These are phyloP conservation scores for Pythium utonaiense DNA, from an alignment of 352 stramenopile species.

Conservation along the genomic window DNA sequence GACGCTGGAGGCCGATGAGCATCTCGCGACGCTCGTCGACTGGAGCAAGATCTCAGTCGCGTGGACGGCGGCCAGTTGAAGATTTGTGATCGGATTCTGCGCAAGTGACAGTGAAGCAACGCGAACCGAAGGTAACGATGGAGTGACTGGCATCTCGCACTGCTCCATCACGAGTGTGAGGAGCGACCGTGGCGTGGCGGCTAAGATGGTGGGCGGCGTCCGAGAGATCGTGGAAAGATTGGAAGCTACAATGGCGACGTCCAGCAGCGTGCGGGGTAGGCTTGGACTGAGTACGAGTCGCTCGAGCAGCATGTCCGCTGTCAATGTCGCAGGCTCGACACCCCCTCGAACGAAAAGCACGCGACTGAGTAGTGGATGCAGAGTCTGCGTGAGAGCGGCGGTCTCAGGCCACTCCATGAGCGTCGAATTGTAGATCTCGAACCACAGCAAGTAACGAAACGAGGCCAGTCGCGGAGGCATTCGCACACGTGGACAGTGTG, in stretches of 20 bases:
- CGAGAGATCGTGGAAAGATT: background rate
- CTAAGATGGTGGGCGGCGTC: background rate
- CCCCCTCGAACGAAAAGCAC: background rate
- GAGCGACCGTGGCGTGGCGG: background rate
- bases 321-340: background rate
- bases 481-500: slow-evolving; percentile 8
- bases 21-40: background rate
- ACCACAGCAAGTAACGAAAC: slow-evolving; percentile 13
- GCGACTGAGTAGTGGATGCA: slow-evolving; percentile 4
- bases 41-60: background rate
- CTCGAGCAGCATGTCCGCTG: background rate
- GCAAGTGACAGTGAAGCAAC: background rate
- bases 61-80: background rate
- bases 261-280: slow-evolving; percentile 4
- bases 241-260: slow-evolving; percentile 3
- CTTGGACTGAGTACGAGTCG: background rate
- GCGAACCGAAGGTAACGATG: background rate
- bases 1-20: background rate
- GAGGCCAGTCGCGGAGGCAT: slow-evolving; percentile 10
- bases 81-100: background rate
- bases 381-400: background rate
- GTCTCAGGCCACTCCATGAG: slow-evolving; percentile 10
- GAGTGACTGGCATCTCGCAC: background rate
- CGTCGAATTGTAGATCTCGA: slow-evolving; percentile 27
- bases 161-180: slow-evolving; percentile 1